A percentile compares a stretch with the other conserved stretches of the same genome.
phyloP scores from a whole-genome alignment of 306 rosid species.

The Lathyrus tuberosus region DNA sequence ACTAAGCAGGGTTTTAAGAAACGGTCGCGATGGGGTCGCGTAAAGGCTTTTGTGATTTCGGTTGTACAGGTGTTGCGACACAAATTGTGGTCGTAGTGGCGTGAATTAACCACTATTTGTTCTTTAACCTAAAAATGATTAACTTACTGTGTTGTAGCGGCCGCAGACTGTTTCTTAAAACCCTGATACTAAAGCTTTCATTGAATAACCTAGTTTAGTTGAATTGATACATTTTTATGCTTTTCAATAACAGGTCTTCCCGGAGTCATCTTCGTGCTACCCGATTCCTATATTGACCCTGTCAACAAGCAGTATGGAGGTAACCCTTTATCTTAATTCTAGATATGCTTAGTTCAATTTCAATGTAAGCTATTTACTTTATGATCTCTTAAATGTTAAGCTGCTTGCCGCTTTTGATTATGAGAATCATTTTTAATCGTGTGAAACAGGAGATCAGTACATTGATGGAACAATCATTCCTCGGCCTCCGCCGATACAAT shows the following conservation, averaged over 20 bases:
- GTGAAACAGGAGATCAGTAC: slow-evolving; percentile 79
- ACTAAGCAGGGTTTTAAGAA: too few relatives aligned
- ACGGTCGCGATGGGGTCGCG: too few relatives aligned
- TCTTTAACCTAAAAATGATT: too few relatives aligned
- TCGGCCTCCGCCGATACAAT: slow-evolving; percentile 85
- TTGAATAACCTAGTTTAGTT: too few relatives aligned
- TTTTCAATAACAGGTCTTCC: slow-evolving; percentile 61
- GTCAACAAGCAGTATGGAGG: slow-evolving; percentile 92
- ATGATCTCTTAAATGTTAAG: background rate
- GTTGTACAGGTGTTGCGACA: too few relatives aligned
- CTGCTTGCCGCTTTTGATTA: slow-evolving; percentile 9
- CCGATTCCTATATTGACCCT: slow-evolving; percentile 83
- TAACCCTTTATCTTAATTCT: slow-evolving; percentile 17
- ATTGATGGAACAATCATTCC: slow-evolving; percentile 78
- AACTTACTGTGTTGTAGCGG: too few relatives aligned
- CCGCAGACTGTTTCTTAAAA: too few relatives aligned
- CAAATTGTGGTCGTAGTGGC: too few relatives aligned
- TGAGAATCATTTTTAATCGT: background rate
- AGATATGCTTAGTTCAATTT: slow-evolving; percentile 5
- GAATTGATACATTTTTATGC: background rate
- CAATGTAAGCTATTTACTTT: background rate
- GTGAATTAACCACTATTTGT: too few relatives aligned
- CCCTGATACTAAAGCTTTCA: too few relatives aligned
- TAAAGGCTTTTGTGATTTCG: too few relatives aligned
- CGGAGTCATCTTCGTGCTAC: slow-evolving; percentile 78